Conservation (phyloP, 768 basidiomycete species). For the Boletus pseudopeckii region DNA sequence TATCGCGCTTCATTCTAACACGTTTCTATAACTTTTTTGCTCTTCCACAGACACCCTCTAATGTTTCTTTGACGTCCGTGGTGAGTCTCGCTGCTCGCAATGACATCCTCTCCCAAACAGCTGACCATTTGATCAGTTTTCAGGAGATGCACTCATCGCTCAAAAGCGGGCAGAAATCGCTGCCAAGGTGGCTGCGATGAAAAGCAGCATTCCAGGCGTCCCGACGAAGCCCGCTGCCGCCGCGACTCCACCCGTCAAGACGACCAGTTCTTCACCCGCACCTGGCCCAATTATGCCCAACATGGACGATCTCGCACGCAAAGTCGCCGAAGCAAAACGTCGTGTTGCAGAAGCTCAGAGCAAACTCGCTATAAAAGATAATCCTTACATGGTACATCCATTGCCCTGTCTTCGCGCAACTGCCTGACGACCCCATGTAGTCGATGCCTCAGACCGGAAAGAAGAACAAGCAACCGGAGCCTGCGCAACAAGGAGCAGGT, state of each 20-base stretch:
- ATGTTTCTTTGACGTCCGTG: constrained; percentile 41
- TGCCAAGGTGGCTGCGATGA: constrained; percentile 81
- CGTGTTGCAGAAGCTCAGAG: constrained; percentile 81
- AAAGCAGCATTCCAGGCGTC: constrained; percentile 36
- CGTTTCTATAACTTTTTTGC: constrained; percentile 63
- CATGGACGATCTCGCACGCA: constrained; percentile 62
- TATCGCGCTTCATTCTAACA: constrained; percentile 51
- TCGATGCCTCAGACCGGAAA: constrained; percentile 52
- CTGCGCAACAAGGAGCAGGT: constrained; percentile 75
- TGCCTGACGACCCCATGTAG: constrained; percentile 31
- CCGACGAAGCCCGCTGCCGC: constrained; percentile 27
- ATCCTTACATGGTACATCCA: constrained; percentile 80
- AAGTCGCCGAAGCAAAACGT: constrained; percentile 82
- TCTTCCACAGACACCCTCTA: constrained; percentile 46
- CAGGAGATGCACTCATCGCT: constrained; percentile 67
- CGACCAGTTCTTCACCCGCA: constrained; percentile 36
- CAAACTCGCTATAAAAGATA: constrained; percentile 70
- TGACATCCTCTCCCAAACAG: neutral
- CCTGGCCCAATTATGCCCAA: constrained; percentile 42
- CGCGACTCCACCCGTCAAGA: constrained; percentile 19
- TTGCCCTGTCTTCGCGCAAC: neutral
- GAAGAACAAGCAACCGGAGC: constrained; percentile 54
- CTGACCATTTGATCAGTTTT: constrained; percentile 33
- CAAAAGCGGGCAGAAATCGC: constrained; percentile 83
- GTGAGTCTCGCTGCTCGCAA: constrained; percentile 37